Conservation (phyloP, 345 rosid genomes). For the Stellera chamaejasme region DNA sequence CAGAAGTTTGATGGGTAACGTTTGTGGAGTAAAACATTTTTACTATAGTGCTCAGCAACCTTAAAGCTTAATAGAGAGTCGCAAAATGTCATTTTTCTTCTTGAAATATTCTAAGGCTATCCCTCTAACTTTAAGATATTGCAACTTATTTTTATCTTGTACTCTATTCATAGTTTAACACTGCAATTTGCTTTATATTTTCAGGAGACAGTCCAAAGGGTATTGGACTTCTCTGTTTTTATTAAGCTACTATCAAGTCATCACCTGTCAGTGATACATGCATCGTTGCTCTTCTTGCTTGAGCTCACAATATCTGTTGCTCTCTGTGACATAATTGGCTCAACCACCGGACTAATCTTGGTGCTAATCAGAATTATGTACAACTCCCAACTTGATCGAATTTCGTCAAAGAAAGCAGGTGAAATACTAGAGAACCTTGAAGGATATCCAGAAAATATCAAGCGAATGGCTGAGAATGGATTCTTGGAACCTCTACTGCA, state of each 20-base stretch:
- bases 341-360: slow-evolving; percentile 57
- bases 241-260: slow-evolving; percentile 61
- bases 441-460: slow-evolving; percentile 46
- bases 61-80: no score
- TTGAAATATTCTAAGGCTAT: no score
- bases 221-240: slow-evolving; percentile 34
- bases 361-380: slow-evolving; percentile 62
- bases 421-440: slow-evolving; percentile 60
- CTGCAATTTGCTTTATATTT: no score
- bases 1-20: no score
- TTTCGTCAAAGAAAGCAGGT: slow-evolving; percentile 48
- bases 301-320: slow-evolving; percentile 56
- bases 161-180: no score
- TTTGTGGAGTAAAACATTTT: no score
- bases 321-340: slow-evolving; percentile 50
- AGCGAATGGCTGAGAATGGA: slow-evolving; percentile 88
- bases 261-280: slow-evolving; percentile 44
- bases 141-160: no score
- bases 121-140: no score
- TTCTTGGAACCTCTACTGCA: slow-evolving; percentile 65
- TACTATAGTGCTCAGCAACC: no score
- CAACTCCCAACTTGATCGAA: slow-evolving; percentile 36
- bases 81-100: no score
- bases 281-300: slow-evolving; percentile 45
- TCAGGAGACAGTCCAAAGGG: slow-evolving; percentile 59